A percentile compares a stretch with the other conserved stretches of the same genome.
These are phyloP conservation scores for Suillus spraguei DNA, from an alignment of 768 basidiomycete species.

Conservation along the genomic window DNA sequence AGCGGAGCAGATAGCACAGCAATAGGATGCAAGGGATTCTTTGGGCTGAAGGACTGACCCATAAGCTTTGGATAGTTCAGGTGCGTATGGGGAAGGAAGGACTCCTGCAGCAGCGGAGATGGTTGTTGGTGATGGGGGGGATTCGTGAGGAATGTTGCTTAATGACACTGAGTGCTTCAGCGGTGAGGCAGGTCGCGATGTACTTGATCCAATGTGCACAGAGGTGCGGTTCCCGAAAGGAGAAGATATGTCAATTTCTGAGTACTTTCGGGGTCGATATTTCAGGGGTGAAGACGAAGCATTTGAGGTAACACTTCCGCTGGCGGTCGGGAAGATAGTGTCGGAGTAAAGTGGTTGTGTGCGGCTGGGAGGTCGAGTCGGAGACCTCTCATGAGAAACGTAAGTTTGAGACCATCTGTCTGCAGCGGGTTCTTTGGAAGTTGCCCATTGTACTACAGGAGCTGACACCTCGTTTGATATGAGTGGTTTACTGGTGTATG, in stretches of 20 bases:
- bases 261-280: conserved; percentile 54
- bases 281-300: conserved; percentile 29
- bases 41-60: conserved; percentile 83
- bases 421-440: conserved; percentile 42
- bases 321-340: conserved; percentile 8
- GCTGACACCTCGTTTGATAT: conserved; percentile 43
- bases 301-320: conserved; percentile 15
- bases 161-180: conserved; percentile 42
- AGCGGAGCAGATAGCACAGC: conserved; percentile 64
- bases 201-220: conserved; percentile 58
- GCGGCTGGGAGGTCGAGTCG: conserved; percentile 35
- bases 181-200: conserved; percentile 59
- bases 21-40: conserved; percentile 68
- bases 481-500: conserved; percentile 7
- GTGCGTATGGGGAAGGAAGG: conserved; percentile 59
- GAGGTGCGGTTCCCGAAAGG: conserved; percentile 51
- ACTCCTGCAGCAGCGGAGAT: conserved; percentile 61
- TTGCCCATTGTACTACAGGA: conserved; percentile 66
- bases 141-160: conserved; percentile 9
- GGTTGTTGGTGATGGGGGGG: conserved; percentile 38
- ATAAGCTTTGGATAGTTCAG: conserved; percentile 78
- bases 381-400: conserved; percentile 57
- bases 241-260: conserved; percentile 33
- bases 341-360: conserved; percentile 14
- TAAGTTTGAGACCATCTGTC: conserved; percentile 87